Evolutionary conservation across 768 basidiomycete species (phyloP), one percentile per base, ranked within the genome.

Genomic region (Kwoniella sp.): DNA sequence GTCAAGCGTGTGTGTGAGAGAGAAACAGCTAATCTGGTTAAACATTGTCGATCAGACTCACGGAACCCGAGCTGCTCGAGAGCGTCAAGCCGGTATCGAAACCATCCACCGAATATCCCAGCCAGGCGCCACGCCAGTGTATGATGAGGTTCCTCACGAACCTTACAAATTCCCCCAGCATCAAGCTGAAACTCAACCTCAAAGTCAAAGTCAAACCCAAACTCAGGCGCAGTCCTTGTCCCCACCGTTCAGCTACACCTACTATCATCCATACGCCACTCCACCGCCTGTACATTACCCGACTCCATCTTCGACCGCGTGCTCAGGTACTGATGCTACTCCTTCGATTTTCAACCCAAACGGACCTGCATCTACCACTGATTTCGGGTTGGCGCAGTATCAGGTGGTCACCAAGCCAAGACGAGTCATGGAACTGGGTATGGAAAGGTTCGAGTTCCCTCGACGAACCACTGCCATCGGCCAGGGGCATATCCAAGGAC

Each of bases 361-460:
- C 48, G 25, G 21, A 49, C 48, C 48, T 49, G 24, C 58, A 30
- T 25, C 27, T 44, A 52, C 22, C 36, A 60, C 44, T 15, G 44
- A 25, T 30, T 55, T 22, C 40, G 58, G 50, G 10, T 44, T 60
- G 37, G 58, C 49, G 15, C 58, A 60, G 37, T 60, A 60, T 44
- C 58, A 60, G 22, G 49, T 60, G 21, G 50, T 60, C 2, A 37
- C 49, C 25, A 22, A 30, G 10, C n/a, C 13, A 40, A 52, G 50
- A 22, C 22, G 58, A 49, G 58, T 17, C n/a, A 52, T 60, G 47
- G 44, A 46, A 19, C 40, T 44, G 17, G 26, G 29, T 24, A 9
- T 49, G 47, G 40, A 36, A 8, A 48, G 33, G 7, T 22, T 58
- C 19, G 57, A 58, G 30, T 19, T 51, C 40, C 40, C 40, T 4